These are phyloP conservation scores for Gaultheria prostrata DNA, from an alignment of 148 eudicot species.

Conservation along the genomic window DNA sequence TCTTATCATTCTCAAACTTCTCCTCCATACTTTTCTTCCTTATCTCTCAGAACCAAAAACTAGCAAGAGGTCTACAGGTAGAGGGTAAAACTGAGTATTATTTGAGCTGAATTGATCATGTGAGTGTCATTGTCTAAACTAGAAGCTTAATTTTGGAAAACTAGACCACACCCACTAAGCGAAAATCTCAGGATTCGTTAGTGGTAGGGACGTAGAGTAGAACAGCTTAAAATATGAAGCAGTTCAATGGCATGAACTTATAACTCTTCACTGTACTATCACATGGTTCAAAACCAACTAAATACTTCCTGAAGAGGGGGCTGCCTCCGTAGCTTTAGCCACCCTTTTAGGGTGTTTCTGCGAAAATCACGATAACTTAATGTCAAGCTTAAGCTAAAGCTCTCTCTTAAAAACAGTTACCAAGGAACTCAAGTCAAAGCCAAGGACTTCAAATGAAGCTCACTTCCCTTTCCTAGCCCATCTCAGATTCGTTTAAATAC, in stretches of 20 bases:
- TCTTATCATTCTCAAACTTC: slow-evolving; percentile 31
- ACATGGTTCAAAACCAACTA: slow-evolving; percentile 29
- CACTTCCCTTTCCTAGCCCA: slow-evolving; percentile 17
- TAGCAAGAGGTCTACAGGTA: neutral
- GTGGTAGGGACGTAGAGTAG: neutral
- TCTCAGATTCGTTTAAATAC: slow-evolving; percentile 26
- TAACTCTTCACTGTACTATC: slow-evolving; percentile 9
- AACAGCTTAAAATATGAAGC: neutral
- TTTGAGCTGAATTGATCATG: neutral
- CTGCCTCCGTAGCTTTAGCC: slow-evolving; percentile 48
- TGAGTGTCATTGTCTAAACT: neutral
- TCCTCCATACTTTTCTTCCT: slow-evolving; percentile 34
- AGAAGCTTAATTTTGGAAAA: neutral
- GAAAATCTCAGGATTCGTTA: neutral
- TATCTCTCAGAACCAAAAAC: neutral
- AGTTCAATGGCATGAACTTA: neutral
- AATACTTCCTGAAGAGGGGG: slow-evolving; percentile 31
- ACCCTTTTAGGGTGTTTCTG: slow-evolving; percentile 35
- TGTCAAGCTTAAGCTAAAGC: slow-evolving; percentile 17
- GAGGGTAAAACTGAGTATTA: neutral
- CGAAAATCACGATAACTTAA: slow-evolving; percentile 17
- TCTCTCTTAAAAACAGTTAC: slow-evolving; percentile 9
- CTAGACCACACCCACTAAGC: neutral
- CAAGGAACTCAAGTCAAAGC: slow-evolving; percentile 32
- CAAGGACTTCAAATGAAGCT: slow-evolving; percentile 29